A percentile compares a stretch with the other conserved stretches of the same genome.
These are phyloP conservation scores for Colletotrichum acutatum DNA, from an alignment of 2,329 filamentous ascomycete genomes.

Conservation along the genomic window DNA sequence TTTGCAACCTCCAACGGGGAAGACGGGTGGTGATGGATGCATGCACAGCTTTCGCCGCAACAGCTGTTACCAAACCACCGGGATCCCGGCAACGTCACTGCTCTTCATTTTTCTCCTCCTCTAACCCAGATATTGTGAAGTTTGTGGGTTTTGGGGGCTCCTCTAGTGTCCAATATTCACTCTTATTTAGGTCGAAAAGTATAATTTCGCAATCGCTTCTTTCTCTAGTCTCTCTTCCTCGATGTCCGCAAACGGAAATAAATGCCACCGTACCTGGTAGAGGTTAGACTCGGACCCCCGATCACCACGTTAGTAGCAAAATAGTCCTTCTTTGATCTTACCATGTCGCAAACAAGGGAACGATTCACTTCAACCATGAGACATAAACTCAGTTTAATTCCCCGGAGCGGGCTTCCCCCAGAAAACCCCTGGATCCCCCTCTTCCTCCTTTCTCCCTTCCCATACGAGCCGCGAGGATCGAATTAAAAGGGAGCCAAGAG, in stretches of 20 bases:
- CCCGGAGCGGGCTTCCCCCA: too few relatives aligned
- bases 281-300: neutral
- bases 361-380: neutral
- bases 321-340: neutral
- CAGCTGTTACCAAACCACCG: too few relatives aligned
- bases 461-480: neutral
- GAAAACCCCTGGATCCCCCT: accelerated
- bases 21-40: neutral
- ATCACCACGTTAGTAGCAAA: neutral
- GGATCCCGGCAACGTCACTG: too few relatives aligned
- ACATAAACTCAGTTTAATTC: neutral
- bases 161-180: neutral
- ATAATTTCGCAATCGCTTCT: neutral
- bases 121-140: neutral
- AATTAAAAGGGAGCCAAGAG: neutral
- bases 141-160: neutral
- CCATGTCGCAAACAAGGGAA: neutral
- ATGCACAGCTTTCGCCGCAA: neutral
- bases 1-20: neutral
- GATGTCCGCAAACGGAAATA: neutral
- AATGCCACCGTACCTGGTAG: neutral
- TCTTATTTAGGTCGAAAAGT: neutral
- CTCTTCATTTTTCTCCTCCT: neutral
- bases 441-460: neutral
- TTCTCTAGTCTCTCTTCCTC: neutral